phyloP scores from a whole-genome alignment of 1,284 basidiomycete species.

The Trichosporon sp. region DNA sequence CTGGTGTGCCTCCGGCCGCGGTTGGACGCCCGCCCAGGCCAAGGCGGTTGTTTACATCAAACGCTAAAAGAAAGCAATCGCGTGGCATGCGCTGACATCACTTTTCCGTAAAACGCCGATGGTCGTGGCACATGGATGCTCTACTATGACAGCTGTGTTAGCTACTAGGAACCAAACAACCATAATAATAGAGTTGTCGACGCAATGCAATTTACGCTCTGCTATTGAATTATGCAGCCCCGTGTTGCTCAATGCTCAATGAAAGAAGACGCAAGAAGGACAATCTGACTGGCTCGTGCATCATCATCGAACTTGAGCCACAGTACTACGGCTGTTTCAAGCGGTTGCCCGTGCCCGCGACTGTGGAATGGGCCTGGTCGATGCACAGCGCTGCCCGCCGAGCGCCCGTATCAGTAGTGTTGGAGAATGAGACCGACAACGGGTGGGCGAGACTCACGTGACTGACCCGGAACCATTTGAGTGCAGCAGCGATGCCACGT shows the following conservation, averaged over 20 bases:
- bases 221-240: background rate
- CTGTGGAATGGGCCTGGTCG: background rate
- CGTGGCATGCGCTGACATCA: background rate
- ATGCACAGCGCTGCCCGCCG: background rate
- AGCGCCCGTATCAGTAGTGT: too few species aligned
- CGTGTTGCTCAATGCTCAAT: background rate
- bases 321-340: background rate
- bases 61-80: slow-evolving; percentile 2
- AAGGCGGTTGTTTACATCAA: background rate
- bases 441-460: background rate
- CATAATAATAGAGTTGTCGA: background rate
- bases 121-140: background rate
- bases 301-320: background rate
- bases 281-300: background rate
- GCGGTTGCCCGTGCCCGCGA: too few species aligned
- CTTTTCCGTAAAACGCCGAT: background rate
- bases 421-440: background rate
- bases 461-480: background rate
- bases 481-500: background rate
- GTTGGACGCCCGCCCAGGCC: background rate
- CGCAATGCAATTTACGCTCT: background rate
- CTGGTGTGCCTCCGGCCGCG: background rate
- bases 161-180: slow-evolving; percentile 3
- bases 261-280: background rate
- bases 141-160: background rate